Evolutionary conservation across 2,329 filamentous ascomycete genomes (phyloP).

Genomic region (Ilyonectria destructans): DNA sequence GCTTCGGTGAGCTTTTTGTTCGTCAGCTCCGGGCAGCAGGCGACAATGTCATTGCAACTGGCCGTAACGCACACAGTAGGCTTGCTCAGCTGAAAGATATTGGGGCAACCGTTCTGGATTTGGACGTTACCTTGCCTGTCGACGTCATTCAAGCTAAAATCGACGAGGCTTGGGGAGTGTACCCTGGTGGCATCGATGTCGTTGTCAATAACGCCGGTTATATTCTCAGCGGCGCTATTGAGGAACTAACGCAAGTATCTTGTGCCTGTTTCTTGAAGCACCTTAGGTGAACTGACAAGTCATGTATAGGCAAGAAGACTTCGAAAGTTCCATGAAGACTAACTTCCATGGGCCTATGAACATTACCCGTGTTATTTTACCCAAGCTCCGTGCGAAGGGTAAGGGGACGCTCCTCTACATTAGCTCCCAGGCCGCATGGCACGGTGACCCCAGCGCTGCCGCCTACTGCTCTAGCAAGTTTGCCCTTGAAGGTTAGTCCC

Average conservation of each 20-base stretch:
- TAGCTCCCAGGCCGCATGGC: constrained; percentile 56
- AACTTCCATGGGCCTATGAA: constrained; percentile 59
- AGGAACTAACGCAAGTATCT: constrained; percentile 45
- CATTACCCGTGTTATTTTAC: constrained; percentile 54
- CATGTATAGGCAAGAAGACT: constrained; percentile 42
- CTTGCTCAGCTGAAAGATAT: constrained; percentile 53
- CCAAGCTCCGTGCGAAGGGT: constrained; percentile 50
- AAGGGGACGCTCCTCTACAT: constrained; percentile 54
- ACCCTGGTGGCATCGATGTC: constrained; percentile 54
- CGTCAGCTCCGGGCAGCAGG: constrained; percentile 56
- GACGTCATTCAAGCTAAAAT: constrained; percentile 34
- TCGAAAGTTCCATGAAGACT: constrained; percentile 49
- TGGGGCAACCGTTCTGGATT: constrained; percentile 40
- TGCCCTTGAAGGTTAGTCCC: constrained; percentile 49
- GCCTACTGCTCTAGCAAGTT: constrained; percentile 54
- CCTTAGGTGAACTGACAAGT: neutral
- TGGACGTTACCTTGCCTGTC: constrained; percentile 35
- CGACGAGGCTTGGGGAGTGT: constrained; percentile 36
- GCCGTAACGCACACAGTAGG: constrained; percentile 54
- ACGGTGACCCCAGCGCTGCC: constrained; percentile 50
- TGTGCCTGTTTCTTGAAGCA: fast-evolving
- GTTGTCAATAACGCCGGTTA: constrained; percentile 60
- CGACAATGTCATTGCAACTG: constrained; percentile 61
- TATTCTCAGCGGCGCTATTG: constrained; percentile 44
- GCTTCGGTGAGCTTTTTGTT: constrained; percentile 59